A percentile compares a stretch with the other conserved stretches of the same genome.
Conservation (phyloP, 2,329 filamentous ascomycete species). For the Colletotrichum tamarilloi region DNA sequence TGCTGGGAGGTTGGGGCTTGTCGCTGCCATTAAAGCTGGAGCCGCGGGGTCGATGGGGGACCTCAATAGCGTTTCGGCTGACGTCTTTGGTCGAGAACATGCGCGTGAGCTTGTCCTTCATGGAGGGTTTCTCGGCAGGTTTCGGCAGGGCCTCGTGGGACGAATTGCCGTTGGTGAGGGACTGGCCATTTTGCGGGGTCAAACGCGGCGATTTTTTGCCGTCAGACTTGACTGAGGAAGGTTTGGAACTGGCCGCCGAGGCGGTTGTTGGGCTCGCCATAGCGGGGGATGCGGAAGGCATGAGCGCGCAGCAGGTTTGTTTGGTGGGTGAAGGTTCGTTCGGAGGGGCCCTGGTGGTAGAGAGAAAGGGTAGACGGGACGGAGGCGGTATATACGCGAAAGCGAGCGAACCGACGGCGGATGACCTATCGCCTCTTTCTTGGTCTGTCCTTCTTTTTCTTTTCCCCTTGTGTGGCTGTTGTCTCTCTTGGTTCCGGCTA, state of each 20-base stretch:
- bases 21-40: slow-evolving; percentile 46
- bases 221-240: slow-evolving; percentile 61
- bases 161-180: slow-evolving; percentile 37
- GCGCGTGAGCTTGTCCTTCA: slow-evolving; percentile 73
- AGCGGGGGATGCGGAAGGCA: slow-evolving; percentile 31
- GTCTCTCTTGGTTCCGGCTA: slow-evolving; percentile 10
- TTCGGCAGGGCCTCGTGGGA: slow-evolving; percentile 46
- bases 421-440: slow-evolving; percentile 15
- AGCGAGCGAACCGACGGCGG: slow-evolving; percentile 17
- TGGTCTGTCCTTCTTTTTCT: background rate
- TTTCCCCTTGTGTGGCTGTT: background rate
- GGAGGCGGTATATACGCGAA: slow-evolving; percentile 28
- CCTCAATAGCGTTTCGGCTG: slow-evolving; percentile 48
- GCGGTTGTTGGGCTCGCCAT: slow-evolving; percentile 34
- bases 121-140: slow-evolving; percentile 65
- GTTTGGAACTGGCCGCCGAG: slow-evolving; percentile 59
- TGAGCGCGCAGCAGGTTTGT: slow-evolving; percentile 16
- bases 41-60: slow-evolving; percentile 47
- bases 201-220: slow-evolving; percentile 51
- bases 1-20: slow-evolving; percentile 53
- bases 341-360: slow-evolving; percentile 1
- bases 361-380: slow-evolving; percentile 7
- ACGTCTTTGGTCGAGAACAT: slow-evolving; percentile 73
- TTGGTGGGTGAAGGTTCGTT: background rate
- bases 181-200: slow-evolving; percentile 51